phyloP scores from a whole-genome alignment of 1,284 basidiomycete genomes.

The Grifola frondosa region DNA sequence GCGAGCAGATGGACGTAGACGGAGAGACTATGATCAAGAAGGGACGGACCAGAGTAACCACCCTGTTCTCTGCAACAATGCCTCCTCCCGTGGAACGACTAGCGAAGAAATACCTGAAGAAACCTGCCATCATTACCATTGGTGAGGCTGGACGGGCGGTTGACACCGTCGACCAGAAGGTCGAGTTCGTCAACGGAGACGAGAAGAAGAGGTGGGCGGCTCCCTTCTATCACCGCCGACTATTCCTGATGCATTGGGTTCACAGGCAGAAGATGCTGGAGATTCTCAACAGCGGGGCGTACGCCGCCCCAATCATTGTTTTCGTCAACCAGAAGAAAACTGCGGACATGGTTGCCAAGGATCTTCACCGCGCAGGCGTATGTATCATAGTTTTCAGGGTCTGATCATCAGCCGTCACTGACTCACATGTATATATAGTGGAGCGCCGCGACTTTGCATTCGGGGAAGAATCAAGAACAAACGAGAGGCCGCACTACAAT shows the following conservation, averaged over 20 bases:
- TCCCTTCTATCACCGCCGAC: slow-evolving; percentile 6
- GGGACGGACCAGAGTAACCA: slow-evolving; percentile 83
- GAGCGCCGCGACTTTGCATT: slow-evolving; percentile 88
- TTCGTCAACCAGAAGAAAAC: slow-evolving; percentile 99
- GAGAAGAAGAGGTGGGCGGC: slow-evolving; percentile 87
- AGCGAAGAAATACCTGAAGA: slow-evolving; percentile 89
- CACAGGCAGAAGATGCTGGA: slow-evolving; percentile 79
- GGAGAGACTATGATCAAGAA: slow-evolving; percentile 64
- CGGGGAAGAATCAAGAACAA: slow-evolving; percentile 97
- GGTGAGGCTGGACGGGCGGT: slow-evolving; percentile 97
- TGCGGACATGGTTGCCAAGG: slow-evolving; percentile 94
- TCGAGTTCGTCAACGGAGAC: slow-evolving; percentile 91
- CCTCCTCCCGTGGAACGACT: slow-evolving; percentile 93
- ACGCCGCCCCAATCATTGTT: slow-evolving; percentile 91
- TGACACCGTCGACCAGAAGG: slow-evolving; percentile 94
- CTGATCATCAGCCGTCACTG: slow-evolving; percentile 1
- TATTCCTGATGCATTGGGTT: slow-evolving; percentile 13
- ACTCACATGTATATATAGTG: slow-evolving; percentile 49
- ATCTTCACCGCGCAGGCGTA: slow-evolving; percentile 83
- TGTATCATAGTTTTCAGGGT: slow-evolving; percentile 27
- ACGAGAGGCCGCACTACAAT: slow-evolving; percentile 87
- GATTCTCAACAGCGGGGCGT: slow-evolving; percentile 83
- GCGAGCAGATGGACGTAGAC: slow-evolving; percentile 65
- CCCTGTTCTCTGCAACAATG: slow-evolving; percentile 98
- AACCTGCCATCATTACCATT: slow-evolving; percentile 94